These are phyloP conservation scores for Aegilops longissima DNA, from an alignment of 176 grass and related monocot species.

Conservation along the genomic window DNA sequence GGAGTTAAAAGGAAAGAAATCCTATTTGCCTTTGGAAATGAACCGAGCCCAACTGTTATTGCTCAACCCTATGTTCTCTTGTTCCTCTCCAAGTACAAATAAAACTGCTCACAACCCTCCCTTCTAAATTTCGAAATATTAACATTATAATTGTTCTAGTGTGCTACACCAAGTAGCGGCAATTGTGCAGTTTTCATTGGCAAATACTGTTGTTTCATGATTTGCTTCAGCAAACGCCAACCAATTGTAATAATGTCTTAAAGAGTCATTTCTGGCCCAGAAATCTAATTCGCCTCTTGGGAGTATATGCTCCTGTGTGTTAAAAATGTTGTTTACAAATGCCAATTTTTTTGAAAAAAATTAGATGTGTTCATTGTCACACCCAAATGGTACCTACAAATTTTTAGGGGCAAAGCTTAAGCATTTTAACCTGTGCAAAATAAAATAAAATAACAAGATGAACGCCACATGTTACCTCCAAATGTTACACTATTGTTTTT, in stretches of 20 bases:
- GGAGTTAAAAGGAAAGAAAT: background rate
- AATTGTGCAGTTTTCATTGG: background rate
- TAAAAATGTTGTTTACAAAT: no score
- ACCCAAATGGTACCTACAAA: no score
- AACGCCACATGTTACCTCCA: no score
- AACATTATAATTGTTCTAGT: background rate
- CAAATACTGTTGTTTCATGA: background rate
- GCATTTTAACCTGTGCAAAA: no score
- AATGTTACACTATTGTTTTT: no score
- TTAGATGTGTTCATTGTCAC: no score
- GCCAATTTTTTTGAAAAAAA: no score
- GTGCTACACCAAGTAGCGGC: background rate
- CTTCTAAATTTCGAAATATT: background rate
- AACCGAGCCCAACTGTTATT: background rate
- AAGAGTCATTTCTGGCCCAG: background rate
- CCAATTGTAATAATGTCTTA: background rate
- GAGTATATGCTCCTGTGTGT: no score
- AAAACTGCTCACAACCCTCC: background rate
- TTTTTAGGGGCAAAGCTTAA: no score
- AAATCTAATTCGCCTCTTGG: no score
- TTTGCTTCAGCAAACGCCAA: background rate
- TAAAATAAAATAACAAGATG: no score
- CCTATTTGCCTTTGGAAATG: background rate
- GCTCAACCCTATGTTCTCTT: background rate
- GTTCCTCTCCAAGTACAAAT: background rate